A percentile compares a stretch with the other conserved stretches of the same genome.
Evolutionary conservation across 2,329 filamentous ascomycete species (phyloP).

Genomic region (Tricladium varicosporioides): DNA sequence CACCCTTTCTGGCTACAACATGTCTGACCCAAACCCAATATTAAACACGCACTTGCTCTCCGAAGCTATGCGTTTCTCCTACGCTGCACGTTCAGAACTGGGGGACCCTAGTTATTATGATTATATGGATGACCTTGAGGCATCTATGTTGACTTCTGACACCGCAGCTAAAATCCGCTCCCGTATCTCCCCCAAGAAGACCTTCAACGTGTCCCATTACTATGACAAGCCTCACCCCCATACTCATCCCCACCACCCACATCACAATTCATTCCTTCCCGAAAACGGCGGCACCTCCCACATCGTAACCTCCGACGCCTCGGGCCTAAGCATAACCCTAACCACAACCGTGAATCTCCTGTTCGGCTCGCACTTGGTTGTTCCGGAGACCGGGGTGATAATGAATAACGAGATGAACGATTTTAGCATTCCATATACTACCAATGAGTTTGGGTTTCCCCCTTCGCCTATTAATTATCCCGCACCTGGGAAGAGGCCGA

Average conservation of each 20-base stretch:
- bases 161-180: conserved; percentile 58
- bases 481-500: conserved; percentile 73
- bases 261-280: conserved; percentile 40
- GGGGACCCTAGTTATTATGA: conserved; percentile 78
- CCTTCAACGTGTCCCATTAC: conserved; percentile 72
- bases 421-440: conserved; percentile 77
- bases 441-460: conserved; percentile 82
- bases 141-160: conserved; percentile 60
- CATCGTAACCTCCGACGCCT: conserved; percentile 67
- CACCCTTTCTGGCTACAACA: conserved; percentile 67
- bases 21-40: conserved; percentile 47
- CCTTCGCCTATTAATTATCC: conserved; percentile 81
- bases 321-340: conserved; percentile 73
- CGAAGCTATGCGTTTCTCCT: conserved; percentile 88
- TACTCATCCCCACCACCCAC: background rate
- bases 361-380: conserved; percentile 77
- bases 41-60: conserved; percentile 78
- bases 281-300: conserved; percentile 74
- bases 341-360: conserved; percentile 88
- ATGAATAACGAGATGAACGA: conserved; percentile 68
- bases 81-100: conserved; percentile 73
- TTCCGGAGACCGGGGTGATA: conserved; percentile 61
- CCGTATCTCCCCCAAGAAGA: conserved; percentile 70
- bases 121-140: conserved; percentile 62
- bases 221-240: conserved; percentile 62